phyloP scores from a whole-genome alignment of 805 yeast genomes.

The Saccharomycopsis schoenii region DNA sequence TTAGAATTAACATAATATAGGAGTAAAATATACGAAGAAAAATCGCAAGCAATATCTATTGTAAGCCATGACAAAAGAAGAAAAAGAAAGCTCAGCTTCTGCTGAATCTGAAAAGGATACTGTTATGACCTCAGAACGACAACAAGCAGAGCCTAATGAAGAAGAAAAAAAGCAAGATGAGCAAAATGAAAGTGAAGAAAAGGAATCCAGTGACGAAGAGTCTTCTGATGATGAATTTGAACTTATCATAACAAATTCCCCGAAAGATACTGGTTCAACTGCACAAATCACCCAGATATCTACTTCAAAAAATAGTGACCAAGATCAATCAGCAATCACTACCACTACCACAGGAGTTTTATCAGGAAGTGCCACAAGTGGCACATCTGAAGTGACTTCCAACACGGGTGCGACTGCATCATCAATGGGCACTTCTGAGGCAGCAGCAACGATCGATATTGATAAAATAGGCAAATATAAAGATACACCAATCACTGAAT shows the following conservation, averaged over 20 bases:
- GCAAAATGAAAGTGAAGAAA: slow-evolving; percentile 24
- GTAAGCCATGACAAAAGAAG: background rate
- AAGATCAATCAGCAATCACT: slow-evolving; percentile 20
- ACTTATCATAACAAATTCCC: slow-evolving; percentile 54
- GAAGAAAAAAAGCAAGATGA: slow-evolving; percentile 6
- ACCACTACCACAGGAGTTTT: slow-evolving; percentile 25
- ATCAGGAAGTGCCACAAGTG: slow-evolving; percentile 18
- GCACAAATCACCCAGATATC: background rate
- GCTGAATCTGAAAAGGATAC: background rate
- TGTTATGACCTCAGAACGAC: slow-evolving; percentile 3
- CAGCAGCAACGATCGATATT: slow-evolving; percentile 47
- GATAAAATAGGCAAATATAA: slow-evolving; percentile 63
- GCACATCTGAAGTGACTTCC: background rate
- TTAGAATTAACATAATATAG: too few species aligned
- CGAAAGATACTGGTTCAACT: slow-evolving; percentile 13
- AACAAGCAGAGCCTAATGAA: slow-evolving; percentile 15
- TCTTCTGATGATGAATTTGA: slow-evolving; percentile 47
- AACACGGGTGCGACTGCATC: background rate
- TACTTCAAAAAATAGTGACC: background rate
- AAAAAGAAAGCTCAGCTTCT: background rate
- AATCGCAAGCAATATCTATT: background rate
- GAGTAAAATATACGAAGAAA: too few species aligned
- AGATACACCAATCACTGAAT: slow-evolving; percentile 74
- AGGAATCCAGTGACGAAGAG: slow-evolving; percentile 20
- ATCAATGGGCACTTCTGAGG: slow-evolving; percentile 18